Evolutionary conservation across 345 rosid genomes (phyloP).

Genomic region (Eucalyptus pauciflora): DNA sequence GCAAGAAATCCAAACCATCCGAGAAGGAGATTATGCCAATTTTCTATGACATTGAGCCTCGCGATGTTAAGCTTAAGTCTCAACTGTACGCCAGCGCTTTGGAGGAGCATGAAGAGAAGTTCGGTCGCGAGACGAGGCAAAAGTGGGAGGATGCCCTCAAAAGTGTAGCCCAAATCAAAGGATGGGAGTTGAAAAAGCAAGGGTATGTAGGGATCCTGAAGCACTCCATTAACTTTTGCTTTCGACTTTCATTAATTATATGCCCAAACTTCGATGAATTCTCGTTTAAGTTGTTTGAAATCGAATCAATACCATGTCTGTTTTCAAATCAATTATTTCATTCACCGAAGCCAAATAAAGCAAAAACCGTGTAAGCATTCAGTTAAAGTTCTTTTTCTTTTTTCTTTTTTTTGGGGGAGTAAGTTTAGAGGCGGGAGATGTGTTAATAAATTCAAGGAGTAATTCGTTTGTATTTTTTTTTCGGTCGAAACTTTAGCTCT

Average conservation of each 20-base stretch:
- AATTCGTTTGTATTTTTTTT: too few species aligned
- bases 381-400: too few species aligned
- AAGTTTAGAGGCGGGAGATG: too few species aligned
- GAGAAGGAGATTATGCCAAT: neutral
- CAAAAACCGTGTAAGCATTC: neutral
- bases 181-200: neutral
- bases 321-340: too few species aligned
- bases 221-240: neutral
- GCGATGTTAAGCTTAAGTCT: neutral
- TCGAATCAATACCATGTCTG: neutral
- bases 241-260: neutral
- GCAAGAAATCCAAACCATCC: neutral
- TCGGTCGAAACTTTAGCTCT: too few species aligned
- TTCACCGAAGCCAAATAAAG: neutral
- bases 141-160: neutral
- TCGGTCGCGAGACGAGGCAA: neutral
- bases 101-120: neutral
- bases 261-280: neutral
- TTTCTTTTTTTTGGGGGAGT: too few species aligned
- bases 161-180: neutral
- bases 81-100: accelerated
- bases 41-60: accelerated
- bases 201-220: neutral
- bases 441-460: too few species aligned
- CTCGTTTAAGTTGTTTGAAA: neutral